Evolutionary conservation across 2,329 filamentous ascomycete genomes (phyloP), one percentile per base, ranked within the genome.

Genomic region (Penicillium olsonii): DNA sequence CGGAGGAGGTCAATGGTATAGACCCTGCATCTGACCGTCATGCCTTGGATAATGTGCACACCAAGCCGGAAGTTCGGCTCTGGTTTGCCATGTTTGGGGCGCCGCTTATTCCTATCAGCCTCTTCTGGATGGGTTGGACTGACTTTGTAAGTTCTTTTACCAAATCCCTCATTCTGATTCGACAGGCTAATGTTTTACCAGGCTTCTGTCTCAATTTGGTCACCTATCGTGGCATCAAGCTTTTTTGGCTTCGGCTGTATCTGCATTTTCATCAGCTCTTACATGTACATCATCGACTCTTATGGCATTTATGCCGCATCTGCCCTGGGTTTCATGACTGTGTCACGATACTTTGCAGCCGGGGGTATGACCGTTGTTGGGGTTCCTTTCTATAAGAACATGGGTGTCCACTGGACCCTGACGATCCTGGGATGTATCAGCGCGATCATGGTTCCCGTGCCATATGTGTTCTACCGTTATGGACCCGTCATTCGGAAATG

Each of bases 111-210:
- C 80, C 81, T 0, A 68, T 82, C 24, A 71, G 70, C 1, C 66
- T 84, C 5, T 83, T 84, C 59, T 84, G 80, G 80, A 80, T 84
- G 67, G 81, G 74, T 0, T 84, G 81, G 81, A 82, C 77, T 0
- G 59, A 62, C 33, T 64, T 55, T 29, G 60, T 63, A 55, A 31
- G 54, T 48, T 22, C 37, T 11, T 12, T 18, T 20, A 17, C 4
- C 4, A 11, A 8, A 11, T 27, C 6, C 9, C 8, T 24, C 9
- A n/a, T 33, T 40, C 27, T 8, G 8, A 40, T 8, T 8, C 22
- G 1, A 31, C 35, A 24, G 5, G 10, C 27, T 20, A 26, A 27
- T 33, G 41, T 18, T 67, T 68, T 40, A 68, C 74, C 52, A 53
- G 50, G 39, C 62, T 0, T 64, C 50, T 2, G 75, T 82, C 19